Evolutionary conservation across 495 filamentous ascomycete species (phyloP).

Genomic region (Lasiosphaeria miniovina): DNA sequence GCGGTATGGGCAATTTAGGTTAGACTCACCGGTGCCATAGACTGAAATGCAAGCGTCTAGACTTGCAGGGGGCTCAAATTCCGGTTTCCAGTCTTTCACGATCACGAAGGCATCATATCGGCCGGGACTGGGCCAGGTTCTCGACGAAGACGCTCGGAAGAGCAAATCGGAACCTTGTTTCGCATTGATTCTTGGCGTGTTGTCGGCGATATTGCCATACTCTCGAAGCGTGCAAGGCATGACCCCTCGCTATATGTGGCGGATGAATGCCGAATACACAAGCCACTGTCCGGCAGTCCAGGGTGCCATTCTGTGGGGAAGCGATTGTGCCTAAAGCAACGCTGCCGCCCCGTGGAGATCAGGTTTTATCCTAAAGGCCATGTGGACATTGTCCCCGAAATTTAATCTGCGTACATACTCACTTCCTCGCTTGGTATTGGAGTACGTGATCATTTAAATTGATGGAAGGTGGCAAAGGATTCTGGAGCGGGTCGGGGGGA

Average conservation of each 20-base stretch:
- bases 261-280: background rate
- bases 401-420: too few relatives aligned
- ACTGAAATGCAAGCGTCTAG: too few relatives aligned
- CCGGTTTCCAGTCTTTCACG: too few relatives aligned
- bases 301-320: conserved; percentile 1
- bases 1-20: too few relatives aligned
- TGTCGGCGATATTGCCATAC: background rate
- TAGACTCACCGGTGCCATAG: too few relatives aligned
- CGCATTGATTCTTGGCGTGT: background rate
- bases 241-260: background rate
- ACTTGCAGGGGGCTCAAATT: too few relatives aligned
- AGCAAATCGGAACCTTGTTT: background rate
- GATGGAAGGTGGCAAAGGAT: too few relatives aligned
- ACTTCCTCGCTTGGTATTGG: too few relatives aligned
- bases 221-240: background rate
- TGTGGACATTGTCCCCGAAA: background rate
- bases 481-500: too few relatives aligned
- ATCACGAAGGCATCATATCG: too few relatives aligned
- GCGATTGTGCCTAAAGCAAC: background rate
- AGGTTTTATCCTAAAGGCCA: background rate
- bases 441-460: too few relatives aligned
- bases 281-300: background rate
- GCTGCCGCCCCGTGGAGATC: background rate
- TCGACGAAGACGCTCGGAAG: background rate
- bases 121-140: too few relatives aligned